Evolutionary conservation across 257 asterid species (phyloP), one percentile per base, ranked within the genome.

Genomic region (Petrea volubilis): DNA sequence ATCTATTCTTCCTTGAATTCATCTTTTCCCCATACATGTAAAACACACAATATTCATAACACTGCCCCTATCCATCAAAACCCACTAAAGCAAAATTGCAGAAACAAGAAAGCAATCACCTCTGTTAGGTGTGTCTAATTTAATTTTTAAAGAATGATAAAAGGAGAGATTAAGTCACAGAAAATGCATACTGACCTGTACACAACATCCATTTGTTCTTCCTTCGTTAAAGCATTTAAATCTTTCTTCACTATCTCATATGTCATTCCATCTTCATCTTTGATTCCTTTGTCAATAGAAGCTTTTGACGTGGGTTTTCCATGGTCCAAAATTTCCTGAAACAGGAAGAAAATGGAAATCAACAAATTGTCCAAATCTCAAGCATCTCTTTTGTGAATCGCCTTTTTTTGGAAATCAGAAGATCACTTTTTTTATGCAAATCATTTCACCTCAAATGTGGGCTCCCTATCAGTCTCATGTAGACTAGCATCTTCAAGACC

Each of bases 171-270:
- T 24, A 58, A 53, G 61, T 25, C 33, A 64, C 51, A 24, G 65
- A 24, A 64, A 66, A 63, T 7, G 60, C 68, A 68, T 49, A 52
- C 88, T 79, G 72, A 91, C 99, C 96, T 89, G 75, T 78, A 79
- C 65, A 94, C 88, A 20, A 84, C 86, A 85, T 86, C 95, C 96
- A 91, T 91, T 63, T 91, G 97, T 80, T 94, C 99, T 83, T 94
- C 98, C 78, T 67, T 81, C 9, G 98, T 85, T 68, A 94, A 74
- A 46, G 96, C 88, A 80, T 79, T 85, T 57, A 85, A 49, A 81
- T 94, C 96, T 84, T 87, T 91, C 86, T 77, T 80, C 71, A 94
- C 85, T 75, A 84, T 70, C 84, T 85, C 91, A 71, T 74, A 87
- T 51, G 82, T 56, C 71, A 78, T 68, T 50, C 74, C 89, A 61